Percentiles rank a stretch among this genome's conserved stretches.
These are phyloP conservation scores for Xylaria sp. DNA, from an alignment of 2,329 filamentous ascomycete genomes.

Conservation along the genomic window DNA sequence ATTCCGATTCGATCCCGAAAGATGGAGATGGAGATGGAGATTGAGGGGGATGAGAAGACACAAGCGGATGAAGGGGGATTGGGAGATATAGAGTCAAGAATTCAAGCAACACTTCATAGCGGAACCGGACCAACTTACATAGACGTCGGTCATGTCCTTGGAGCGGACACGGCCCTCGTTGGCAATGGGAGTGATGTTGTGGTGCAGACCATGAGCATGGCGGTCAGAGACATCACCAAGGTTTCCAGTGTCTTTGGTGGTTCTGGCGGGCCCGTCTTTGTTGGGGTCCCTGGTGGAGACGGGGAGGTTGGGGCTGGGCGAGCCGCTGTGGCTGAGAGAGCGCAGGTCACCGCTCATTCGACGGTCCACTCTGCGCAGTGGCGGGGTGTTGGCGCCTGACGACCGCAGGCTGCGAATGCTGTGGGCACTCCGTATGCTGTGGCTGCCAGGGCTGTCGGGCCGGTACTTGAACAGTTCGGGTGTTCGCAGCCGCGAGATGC, in stretches of 20 bases:
- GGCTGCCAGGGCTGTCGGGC: slow-evolving; percentile 70
- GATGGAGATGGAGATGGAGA: background rate
- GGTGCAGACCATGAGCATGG: slow-evolving; percentile 35
- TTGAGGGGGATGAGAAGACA: background rate
- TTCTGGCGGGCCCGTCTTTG: slow-evolving; percentile 50
- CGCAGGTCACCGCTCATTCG: slow-evolving; percentile 81
- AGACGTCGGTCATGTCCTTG: slow-evolving; percentile 91
- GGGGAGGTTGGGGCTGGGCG: slow-evolving; percentile 32
- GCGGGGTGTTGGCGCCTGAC: slow-evolving; percentile 67
- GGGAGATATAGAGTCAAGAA: background rate
- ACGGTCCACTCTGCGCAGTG: slow-evolving; percentile 73
- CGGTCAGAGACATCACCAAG: slow-evolving; percentile 49
- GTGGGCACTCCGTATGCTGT: slow-evolving; percentile 48
- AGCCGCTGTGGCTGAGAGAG: slow-evolving; percentile 61
- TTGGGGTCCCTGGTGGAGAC: slow-evolving; percentile 23
- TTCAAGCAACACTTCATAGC: background rate
- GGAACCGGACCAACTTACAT: slow-evolving; percentile 71
- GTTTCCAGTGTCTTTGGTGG: slow-evolving; percentile 48
- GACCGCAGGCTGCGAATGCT: slow-evolving; percentile 54
- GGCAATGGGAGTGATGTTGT: slow-evolving; percentile 72
- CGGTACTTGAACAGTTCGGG: slow-evolving; percentile 65
- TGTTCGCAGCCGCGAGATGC: slow-evolving; percentile 62
- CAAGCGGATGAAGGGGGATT: background rate
- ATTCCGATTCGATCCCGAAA: slow-evolving; percentile 11
- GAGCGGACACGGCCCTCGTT: slow-evolving; percentile 88